These are phyloP conservation scores for Thermochaetoides thermophila DNA, from an alignment of 495 filamentous ascomycete species.

Conservation along the genomic window DNA sequence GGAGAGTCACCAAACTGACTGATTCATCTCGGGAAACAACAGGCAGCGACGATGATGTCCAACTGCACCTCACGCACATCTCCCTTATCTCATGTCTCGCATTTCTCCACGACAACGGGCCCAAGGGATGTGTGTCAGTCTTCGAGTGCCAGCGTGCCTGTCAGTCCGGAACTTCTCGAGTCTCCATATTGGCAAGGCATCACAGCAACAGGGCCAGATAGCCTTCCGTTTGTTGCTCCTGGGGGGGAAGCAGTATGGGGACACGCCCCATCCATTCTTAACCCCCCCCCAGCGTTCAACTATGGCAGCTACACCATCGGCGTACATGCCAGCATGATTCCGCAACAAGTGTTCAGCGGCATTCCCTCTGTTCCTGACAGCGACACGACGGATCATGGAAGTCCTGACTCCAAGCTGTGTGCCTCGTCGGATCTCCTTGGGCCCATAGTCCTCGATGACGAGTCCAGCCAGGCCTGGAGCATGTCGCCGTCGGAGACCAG, in stretches of 20 bases:
- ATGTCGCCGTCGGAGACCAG: neutral
- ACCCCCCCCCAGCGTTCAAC: neutral
- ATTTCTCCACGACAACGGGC: neutral
- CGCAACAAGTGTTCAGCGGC: conserved; percentile 1
- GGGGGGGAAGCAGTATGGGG: conserved; percentile 2
- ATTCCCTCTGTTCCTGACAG: neutral
- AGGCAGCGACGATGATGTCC: neutral
- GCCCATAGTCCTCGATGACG: conserved; percentile 6
- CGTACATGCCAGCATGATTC: conserved; percentile 1
- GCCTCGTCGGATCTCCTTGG: conserved; percentile 7
- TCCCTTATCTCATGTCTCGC: neutral
- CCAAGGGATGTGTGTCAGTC: neutral
- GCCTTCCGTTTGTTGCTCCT: conserved; percentile 2
- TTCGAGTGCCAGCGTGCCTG: neutral
- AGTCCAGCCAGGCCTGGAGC: neutral
- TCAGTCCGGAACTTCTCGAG: neutral
- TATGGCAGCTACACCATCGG: conserved; percentile 1
- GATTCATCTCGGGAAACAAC: neutral
- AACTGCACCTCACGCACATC: neutral
- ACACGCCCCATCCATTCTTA: neutral
- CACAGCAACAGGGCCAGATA: neutral
- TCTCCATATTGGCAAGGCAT: neutral
- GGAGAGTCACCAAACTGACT: neutral
- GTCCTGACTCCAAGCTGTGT: conserved; percentile 1
- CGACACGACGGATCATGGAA: neutral